Conservation (phyloP, 2,329 filamentous ascomycete genomes). For the Aspergillus persii region DNA sequence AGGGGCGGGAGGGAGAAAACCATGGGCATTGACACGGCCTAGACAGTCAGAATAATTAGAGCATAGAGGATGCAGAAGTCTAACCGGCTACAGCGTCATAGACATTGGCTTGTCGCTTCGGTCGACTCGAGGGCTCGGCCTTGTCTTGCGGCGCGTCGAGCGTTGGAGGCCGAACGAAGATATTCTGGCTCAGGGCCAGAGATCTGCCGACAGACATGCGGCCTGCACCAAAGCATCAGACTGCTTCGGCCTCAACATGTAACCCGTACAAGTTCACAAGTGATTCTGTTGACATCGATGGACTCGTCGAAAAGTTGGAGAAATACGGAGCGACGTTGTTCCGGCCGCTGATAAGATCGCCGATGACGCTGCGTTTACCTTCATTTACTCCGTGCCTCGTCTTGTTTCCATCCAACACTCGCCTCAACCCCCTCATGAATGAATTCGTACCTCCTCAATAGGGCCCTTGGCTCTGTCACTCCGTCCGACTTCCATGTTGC, state of each 20-base stretch:
- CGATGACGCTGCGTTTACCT: not conserved
- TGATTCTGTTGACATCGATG: not conserved
- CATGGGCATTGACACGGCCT: conserved; percentile 48
- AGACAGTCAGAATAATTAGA: conserved; percentile 12
- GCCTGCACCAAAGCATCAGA: not conserved
- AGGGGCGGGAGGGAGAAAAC: conserved; percentile 28
- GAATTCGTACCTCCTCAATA: conserved; percentile 73
- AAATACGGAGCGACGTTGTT: conserved; percentile 17
- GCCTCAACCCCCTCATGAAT: conserved; percentile 55
- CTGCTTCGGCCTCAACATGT: not conserved
- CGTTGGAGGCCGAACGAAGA: conserved; percentile 14
- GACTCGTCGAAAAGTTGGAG: not conserved
- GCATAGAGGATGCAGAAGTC: not conserved
- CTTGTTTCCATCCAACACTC: no score
- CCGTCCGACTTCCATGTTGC: conserved; percentile 64
- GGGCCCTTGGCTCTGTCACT: conserved; percentile 67
- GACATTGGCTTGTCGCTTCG: conserved; percentile 45
- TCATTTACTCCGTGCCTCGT: no score
- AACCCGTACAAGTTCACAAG: not conserved
- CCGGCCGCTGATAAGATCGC: conserved; percentile 12
- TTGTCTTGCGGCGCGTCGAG: conserved; percentile 2
- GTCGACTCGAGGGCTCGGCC: conserved; percentile 12
- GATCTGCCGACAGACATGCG: conserved; percentile 23
- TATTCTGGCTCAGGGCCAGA: conserved; percentile 21
- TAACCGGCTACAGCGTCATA: conserved; percentile 60